These are phyloP conservation scores for Cyclocybe aegerita DNA, from an alignment of 768 basidiomycete genomes.

Conservation along the genomic window DNA sequence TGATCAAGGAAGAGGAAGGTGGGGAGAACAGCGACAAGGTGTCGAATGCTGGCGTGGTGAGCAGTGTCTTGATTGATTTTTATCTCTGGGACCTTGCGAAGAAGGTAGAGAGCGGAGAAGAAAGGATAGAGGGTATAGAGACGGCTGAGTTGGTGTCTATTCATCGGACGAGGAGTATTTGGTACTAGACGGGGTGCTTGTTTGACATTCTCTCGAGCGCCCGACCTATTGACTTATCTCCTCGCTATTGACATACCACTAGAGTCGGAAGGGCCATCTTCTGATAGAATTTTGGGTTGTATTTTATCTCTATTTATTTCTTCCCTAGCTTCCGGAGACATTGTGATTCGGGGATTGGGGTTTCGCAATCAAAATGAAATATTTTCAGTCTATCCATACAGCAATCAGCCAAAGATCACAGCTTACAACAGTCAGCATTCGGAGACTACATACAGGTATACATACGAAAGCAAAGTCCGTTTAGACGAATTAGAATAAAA, in stretches of 20 bases:
- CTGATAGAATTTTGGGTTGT: neutral
- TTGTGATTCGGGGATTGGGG: no score
- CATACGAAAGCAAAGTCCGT: no score
- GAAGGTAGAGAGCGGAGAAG: constrained; percentile 62
- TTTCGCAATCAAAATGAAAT: no score
- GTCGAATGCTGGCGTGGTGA: constrained; percentile 37
- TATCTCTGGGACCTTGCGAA: constrained; percentile 90
- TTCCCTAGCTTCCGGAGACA: neutral
- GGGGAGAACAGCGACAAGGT: constrained; percentile 18
- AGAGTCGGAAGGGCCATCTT: no score
- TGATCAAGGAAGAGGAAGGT: constrained; percentile 29
- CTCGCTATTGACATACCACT: no score
- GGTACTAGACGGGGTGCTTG: constrained; percentile 56
- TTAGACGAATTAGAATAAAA: constrained; percentile 1
- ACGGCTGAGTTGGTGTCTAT: constrained; percentile 61
- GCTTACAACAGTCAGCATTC: neutral
- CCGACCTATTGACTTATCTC: no score
- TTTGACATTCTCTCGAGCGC: neutral
- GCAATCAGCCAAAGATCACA: no score
- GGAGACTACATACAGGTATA: no score
- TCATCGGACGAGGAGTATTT: constrained; percentile 81
- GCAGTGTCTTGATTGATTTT: constrained; percentile 86
- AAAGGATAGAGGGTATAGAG: constrained; percentile 57
- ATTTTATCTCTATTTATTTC: neutral
- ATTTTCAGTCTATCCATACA: no score